These are phyloP conservation scores for Chalara sp. DNA, from an alignment of 2,329 filamentous ascomycete species.

Conservation along the genomic window DNA sequence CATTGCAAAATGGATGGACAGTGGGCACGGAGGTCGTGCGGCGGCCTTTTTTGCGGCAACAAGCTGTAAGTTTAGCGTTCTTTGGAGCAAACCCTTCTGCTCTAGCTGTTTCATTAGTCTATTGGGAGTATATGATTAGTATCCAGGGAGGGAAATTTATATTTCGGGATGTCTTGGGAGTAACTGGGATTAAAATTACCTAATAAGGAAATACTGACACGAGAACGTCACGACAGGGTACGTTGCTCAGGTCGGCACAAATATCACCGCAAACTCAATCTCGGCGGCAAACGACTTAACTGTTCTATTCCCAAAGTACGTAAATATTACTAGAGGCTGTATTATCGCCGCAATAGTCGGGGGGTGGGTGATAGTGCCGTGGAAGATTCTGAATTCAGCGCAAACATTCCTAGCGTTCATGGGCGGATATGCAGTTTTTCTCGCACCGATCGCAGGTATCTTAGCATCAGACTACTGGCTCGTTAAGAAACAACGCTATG, in stretches of 20 bases:
- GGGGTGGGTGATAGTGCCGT: conserved; percentile 55
- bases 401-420: conserved; percentile 57
- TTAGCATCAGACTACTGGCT: conserved; percentile 53
- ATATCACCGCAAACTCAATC: conserved; percentile 50
- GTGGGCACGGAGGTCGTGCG: conserved; percentile 36
- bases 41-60: conserved; percentile 43
- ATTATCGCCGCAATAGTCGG: conserved; percentile 45
- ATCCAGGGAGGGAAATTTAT: no score
- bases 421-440: conserved; percentile 56
- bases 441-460: conserved; percentile 53
- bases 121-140: no score
- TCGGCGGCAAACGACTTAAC: conserved; percentile 50
- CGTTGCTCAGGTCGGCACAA: conserved; percentile 47
- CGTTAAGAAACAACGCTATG: conserved; percentile 32
- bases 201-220: no score
- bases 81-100: no score
- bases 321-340: conserved; percentile 51
- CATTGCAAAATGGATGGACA: conserved; percentile 34
- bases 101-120: no score
- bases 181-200: no score
- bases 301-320: conserved; percentile 43
- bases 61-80: no score
- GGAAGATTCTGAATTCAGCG: conserved; percentile 58
- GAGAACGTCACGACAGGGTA: conserved; percentile 34
- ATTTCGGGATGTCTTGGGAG: no score